Base-by-base conservation (phyloP, 176 grass and related monocot species). In the Lolium rigidum region DNA sequence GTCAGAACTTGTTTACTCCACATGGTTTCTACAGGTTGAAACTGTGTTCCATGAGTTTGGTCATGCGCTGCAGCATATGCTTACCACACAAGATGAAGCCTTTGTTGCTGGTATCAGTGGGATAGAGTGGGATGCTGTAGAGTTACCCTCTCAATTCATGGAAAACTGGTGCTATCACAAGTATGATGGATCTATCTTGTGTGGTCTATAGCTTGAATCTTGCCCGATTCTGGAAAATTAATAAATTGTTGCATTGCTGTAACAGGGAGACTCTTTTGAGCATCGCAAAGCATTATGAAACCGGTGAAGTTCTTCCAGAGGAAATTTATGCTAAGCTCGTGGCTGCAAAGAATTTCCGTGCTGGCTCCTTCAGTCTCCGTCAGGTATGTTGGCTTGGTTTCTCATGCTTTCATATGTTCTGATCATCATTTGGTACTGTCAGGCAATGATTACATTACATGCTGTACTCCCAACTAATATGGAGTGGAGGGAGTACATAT, bases 41-140 rank as follows among this genome's bases (percentile, higher is more conserved):
- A 98, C 97, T 12, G 94, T 98, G 75, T 98, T 98, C 89, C 97
- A 98, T 91, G 97, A 98, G 88, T 98, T 98, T 88, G 97, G 97
- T 38, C 97, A 98, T 31, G 97, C 97, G 7, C 97, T 98, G 90
- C 97, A 98, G 81, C 97, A 98, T 57, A 98, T 98, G 97, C 94
- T 98, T 78, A 98, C 97, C 50, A 94, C 89, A 75, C 92, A 98
- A 91, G 97, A 98, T 86, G 97, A 98, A 86, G 93, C 92, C 2
- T 92, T 91, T 79, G 94, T 98, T 60, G 88, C 97, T 84, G 97
- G 97, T 76, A 98, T 98, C 76, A 90, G 94, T 48, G 94, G 97
- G 57, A 92, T 98, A 74, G 97, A 98, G 86, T 98, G 97, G 97
- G 97, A 98, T 95, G 97, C 97, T 3, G 92, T 98, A 65, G 97